Evolutionary conservation across 2,329 filamentous ascomycete genomes (phyloP).

Genomic region (Diaporthe sp.): DNA sequence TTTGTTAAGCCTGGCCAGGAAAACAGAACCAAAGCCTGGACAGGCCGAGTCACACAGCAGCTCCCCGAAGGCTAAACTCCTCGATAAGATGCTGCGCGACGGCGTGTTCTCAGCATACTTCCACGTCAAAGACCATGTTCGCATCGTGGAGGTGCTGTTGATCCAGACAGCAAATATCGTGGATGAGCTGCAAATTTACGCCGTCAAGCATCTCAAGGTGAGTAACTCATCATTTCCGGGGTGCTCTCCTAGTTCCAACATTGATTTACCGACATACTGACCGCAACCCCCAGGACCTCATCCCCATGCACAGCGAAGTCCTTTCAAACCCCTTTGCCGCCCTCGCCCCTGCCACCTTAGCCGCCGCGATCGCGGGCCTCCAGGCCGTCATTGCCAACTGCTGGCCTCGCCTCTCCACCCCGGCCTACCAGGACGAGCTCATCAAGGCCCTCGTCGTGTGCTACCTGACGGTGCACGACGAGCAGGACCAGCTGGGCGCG

Average conservation of each 20-base stretch:
- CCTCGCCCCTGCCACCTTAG: conserved; percentile 65
- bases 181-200: conserved; percentile 68
- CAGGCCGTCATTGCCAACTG: conserved; percentile 70
- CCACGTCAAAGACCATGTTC: conserved; percentile 70
- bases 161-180: conserved; percentile 63
- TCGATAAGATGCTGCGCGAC: conserved; percentile 68
- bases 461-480: conserved; percentile 69
- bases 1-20: conserved; percentile 69
- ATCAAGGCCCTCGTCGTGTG: conserved; percentile 72
- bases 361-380: conserved; percentile 65
- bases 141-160: conserved; percentile 69
- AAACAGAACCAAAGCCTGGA: conserved; percentile 44
- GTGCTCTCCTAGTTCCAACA: background rate
- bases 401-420: conserved; percentile 74
- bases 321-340: conserved; percentile 78
- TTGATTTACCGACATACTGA: conserved; percentile 21
- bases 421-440: conserved; percentile 72
- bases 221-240: conserved; percentile 50
- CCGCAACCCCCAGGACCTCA: conserved; percentile 65
- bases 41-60: conserved; percentile 35
- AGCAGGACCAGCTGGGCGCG: conserved; percentile 41
- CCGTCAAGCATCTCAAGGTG: conserved; percentile 77
- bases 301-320: conserved; percentile 75
- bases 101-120: conserved; percentile 67
- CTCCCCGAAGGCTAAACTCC: conserved; percentile 50